phyloP scores from a whole-genome alignment of 1,284 basidiomycete species.

The Melampsora occidentalis region DNA sequence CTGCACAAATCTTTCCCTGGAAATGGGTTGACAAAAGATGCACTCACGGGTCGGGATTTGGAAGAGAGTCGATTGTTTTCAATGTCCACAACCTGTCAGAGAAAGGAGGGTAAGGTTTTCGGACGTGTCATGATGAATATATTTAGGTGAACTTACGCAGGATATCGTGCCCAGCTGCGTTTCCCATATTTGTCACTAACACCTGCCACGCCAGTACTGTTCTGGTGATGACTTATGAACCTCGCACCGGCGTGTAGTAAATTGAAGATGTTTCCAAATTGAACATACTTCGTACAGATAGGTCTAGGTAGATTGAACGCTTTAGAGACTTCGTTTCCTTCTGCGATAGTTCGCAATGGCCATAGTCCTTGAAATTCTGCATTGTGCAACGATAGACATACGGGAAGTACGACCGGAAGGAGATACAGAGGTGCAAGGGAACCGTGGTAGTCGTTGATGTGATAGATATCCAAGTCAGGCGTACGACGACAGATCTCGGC shows the following conservation, averaged over 20 bases:
- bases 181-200: constrained; percentile 95
- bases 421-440: constrained; percentile 84
- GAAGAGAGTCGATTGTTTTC: constrained; percentile 86
- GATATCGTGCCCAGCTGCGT: constrained; percentile 89
- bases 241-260: constrained; percentile 84
- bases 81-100: constrained; percentile 69
- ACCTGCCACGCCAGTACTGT: constrained; percentile 85
- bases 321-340: constrained; percentile 94
- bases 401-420: constrained; percentile 78
- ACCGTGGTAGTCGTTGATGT: constrained; percentile 82
- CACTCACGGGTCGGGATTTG: constrained; percentile 66
- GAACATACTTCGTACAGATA: constrained; percentile 86
- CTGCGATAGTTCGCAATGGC: constrained; percentile 89
- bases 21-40: background rate
- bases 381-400: constrained; percentile 85
- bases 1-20: background rate
- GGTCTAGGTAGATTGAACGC: constrained; percentile 94
- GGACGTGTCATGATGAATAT: no score
- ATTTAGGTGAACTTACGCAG: constrained; percentile 57
- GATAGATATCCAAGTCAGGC: constrained; percentile 82
- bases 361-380: constrained; percentile 93
- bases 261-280: constrained; percentile 95
- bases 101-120: no score
- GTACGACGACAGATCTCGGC: constrained; percentile 80
- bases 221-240: constrained; percentile 85